These are phyloP conservation scores for Arachnopeziza araneosa DNA, from an alignment of 2,329 filamentous ascomycete species.

Conservation along the genomic window DNA sequence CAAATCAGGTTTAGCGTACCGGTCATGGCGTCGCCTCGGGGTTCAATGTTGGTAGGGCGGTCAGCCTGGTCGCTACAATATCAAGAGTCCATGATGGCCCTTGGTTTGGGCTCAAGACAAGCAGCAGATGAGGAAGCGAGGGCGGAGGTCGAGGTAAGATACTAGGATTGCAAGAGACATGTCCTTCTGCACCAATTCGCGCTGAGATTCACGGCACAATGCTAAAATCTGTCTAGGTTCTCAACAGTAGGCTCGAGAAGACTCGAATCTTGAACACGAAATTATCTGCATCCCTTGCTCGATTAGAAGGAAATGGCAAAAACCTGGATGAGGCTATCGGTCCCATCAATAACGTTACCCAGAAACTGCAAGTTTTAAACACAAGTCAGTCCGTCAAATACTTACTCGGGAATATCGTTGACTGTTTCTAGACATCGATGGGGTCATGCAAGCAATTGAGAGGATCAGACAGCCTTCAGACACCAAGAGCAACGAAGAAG, in stretches of 20 bases:
- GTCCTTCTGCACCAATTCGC: background rate
- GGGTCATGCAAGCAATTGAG: slow-evolving; percentile 80
- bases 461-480: slow-evolving; percentile 85
- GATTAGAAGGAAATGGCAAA: slow-evolving; percentile 82
- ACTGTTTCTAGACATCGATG: slow-evolving; percentile 67
- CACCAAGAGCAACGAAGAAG: slow-evolving; percentile 85
- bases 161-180: background rate
- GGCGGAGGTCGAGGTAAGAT: slow-evolving; percentile 53
- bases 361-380: slow-evolving; percentile 79
- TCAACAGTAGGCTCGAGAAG: slow-evolving; percentile 77
- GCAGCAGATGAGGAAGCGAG: slow-evolving; percentile 57
- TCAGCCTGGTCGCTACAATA: slow-evolving; percentile 16
- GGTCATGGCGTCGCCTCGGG: slow-evolving; percentile 10
- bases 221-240: slow-evolving; percentile 35
- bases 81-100: slow-evolving; percentile 26
- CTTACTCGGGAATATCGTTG: slow-evolving; percentile 4
- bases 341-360: slow-evolving; percentile 88
- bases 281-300: slow-evolving; percentile 80
- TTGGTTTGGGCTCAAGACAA: slow-evolving; percentile 23
- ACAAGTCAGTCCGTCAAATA: slow-evolving; percentile 51
- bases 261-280: slow-evolving; percentile 91
- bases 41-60: too few relatives aligned
- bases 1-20: slow-evolving; percentile 3
- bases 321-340: slow-evolving; percentile 88
- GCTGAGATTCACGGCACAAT: background rate